phyloP scores from a whole-genome alignment of 352 stramenopile genomes.

The Phytophthora foliorum region DNA sequence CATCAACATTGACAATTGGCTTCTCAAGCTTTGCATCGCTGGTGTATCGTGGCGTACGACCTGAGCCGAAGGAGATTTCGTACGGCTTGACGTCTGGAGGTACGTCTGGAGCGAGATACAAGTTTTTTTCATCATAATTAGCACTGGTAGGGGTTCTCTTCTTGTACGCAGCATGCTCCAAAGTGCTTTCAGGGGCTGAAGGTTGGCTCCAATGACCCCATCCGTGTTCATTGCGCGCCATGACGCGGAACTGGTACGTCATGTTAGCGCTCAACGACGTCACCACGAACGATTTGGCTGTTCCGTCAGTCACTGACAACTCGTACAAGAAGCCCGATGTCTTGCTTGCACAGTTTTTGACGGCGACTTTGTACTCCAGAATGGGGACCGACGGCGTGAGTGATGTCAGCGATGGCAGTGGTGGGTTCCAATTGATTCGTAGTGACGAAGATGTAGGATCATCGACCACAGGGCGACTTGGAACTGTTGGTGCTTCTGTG shows the following conservation, averaged over 20 bases:
- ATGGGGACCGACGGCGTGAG: conserved; percentile 29
- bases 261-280: conserved; percentile 78
- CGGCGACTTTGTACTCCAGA: conserved; percentile 62
- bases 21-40: conserved; percentile 39
- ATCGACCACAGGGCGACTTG: conserved; percentile 44
- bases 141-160: conserved; percentile 1
- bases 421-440: conserved; percentile 53
- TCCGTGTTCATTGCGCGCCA: conserved; percentile 72
- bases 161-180: conserved; percentile 29
- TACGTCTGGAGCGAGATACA: conserved; percentile 49
- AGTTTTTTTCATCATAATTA: conserved; percentile 16
- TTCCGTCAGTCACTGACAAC: conserved; percentile 39
- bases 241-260: conserved; percentile 89
- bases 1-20: conserved; percentile 41
- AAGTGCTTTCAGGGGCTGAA: conserved; percentile 63
- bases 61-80: conserved; percentile 60
- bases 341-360: conserved; percentile 71
- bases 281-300: conserved; percentile 41
- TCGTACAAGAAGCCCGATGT: conserved; percentile 69
- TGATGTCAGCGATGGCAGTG: conserved; percentile 21
- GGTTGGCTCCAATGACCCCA: conserved; percentile 80
- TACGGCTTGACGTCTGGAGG: conserved; percentile 65
- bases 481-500: conserved; percentile 50
- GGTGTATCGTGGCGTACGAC: conserved; percentile 70
- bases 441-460: conserved; percentile 61